Conservation (phyloP, 73 alveolate genomes). For the Tetrahymena elliotti region DNA sequence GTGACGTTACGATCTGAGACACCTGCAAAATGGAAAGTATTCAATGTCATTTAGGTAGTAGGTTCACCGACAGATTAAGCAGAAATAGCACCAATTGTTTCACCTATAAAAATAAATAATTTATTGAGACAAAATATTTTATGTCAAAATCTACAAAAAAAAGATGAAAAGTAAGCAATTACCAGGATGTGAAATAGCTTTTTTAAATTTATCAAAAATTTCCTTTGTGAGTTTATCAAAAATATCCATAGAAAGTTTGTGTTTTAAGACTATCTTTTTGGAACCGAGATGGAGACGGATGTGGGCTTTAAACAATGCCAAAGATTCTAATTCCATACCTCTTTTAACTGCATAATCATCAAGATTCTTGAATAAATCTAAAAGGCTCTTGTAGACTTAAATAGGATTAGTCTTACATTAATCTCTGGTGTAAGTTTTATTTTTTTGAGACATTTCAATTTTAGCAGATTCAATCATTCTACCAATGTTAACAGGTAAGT, state of each 20-base stretch:
- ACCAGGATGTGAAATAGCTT: slow-evolving; percentile 39
- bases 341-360: slow-evolving; percentile 1
- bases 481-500: slow-evolving; percentile 29
- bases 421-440: slow-evolving; percentile 30
- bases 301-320: neutral
- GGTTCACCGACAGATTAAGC: slow-evolving; percentile 47
- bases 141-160: too few relatives aligned
- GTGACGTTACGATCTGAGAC: slow-evolving; percentile 44
- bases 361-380: neutral
- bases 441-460: slow-evolving; percentile 7
- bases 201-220: slow-evolving; percentile 20
- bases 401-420: slow-evolving; percentile 30
- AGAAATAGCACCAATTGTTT: slow-evolving; percentile 42
- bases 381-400: neutral
- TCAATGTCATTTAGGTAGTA: slow-evolving; percentile 41
- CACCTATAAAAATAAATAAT: neutral
- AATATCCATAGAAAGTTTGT: slow-evolving; percentile 21
- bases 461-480: slow-evolving; percentile 37
- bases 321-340: neutral
- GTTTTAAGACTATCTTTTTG: slow-evolving; percentile 19
- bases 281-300: slow-evolving; percentile 21
- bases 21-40: slow-evolving; percentile 39
- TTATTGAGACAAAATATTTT: too few relatives aligned
- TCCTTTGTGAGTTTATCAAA: slow-evolving; percentile 24
- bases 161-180: neutral